Base-by-base conservation (phyloP, 345 rosid species). In the Populus ilicifolia region DNA sequence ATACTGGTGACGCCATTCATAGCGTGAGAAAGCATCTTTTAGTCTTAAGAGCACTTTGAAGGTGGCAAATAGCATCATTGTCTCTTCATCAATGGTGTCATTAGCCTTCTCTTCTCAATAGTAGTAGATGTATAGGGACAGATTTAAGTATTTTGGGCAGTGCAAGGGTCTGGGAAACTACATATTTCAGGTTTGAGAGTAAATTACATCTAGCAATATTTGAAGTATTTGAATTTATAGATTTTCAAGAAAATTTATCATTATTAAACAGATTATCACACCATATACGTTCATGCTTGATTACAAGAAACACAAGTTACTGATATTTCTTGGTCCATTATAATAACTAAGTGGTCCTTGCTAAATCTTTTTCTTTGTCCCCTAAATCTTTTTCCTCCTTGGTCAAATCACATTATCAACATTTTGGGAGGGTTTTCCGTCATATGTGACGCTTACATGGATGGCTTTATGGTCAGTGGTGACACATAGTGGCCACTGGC, bases 11-110 rank as follows among this genome's bases (percentile, higher is more conserved):
- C 82, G 84, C 77, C 83, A 89, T 78, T 73, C 80, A 80, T 86
- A 14, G 82, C 85, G 89, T 85, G 75, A 75, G 83, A 78, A 82
- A 81, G 81, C 90, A 88, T 79, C 80, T 87, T 70, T 75, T 13
- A 50, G 17, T 48, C 8, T 72, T 8, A 35, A 56, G 67, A 69
- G 73, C 77, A 80, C 82, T 80, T 52, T 54, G 65, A 35, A 18
- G 69, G 76, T 77, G 82, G 76, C 41, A 25, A 56, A 71, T 74
- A 23, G 59, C 83, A 79, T 73, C 44, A 20, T 66, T 72, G 64
- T 52, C 79, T 33, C 66, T 71, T 36, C 41, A 70, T 64, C 5
- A 72, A 67, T 78, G 61, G 52, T 44, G 64, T 71, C 78, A 48
- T 59, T 61, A 54, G 23, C 44, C 39, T 21, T 16, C 17, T 41